phyloP scores from a whole-genome alignment of 495 filamentous ascomycete genomes.

The Neurospora cerealis region DNA sequence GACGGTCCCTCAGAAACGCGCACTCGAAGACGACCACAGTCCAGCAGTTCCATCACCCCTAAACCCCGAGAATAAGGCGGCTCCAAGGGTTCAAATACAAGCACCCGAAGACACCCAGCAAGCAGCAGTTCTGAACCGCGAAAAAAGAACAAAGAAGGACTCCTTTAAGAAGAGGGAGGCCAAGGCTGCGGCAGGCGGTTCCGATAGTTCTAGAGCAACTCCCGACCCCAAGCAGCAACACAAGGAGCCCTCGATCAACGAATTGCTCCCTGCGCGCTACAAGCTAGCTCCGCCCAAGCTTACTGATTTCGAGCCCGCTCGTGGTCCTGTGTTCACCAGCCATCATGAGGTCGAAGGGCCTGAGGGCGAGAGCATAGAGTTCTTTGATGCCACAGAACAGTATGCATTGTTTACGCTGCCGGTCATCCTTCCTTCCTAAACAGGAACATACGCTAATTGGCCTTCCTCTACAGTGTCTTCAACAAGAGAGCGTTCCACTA shows the following conservation, averaged over 20 bases:
- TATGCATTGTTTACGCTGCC: slow-evolving; percentile 24
- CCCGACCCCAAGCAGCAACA: slow-evolving; percentile 47
- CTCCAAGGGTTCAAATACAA: slow-evolving; percentile 19
- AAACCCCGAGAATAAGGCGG: slow-evolving; percentile 42
- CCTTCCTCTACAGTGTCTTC: slow-evolving; percentile 48
- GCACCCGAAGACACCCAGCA: slow-evolving; percentile 28
- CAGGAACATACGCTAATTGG: slow-evolving; percentile 4
- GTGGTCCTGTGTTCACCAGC: slow-evolving; percentile 43
- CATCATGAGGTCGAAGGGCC: slow-evolving; percentile 36
- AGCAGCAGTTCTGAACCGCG: slow-evolving; percentile 29
- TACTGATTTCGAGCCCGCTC: slow-evolving; percentile 48
- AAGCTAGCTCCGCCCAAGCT: slow-evolving; percentile 47
- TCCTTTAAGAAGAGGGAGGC: slow-evolving; percentile 68
- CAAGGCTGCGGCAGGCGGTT: slow-evolving; percentile 42
- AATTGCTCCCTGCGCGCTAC: slow-evolving; percentile 45
- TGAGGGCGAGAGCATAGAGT: slow-evolving; percentile 41
- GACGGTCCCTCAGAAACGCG: slow-evolving; percentile 49
- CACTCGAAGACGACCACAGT: slow-evolving; percentile 41
- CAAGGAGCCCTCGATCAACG: slow-evolving; percentile 32
- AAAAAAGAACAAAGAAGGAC: slow-evolving; percentile 56
- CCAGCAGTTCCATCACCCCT: slow-evolving; percentile 53
- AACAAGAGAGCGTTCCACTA: slow-evolving; percentile 92
- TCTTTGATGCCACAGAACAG: slow-evolving; percentile 57
- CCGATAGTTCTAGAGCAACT: slow-evolving; percentile 39
- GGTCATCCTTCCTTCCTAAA: neutral